Percentiles rank a stretch among this genome's conserved stretches.
Conservation (phyloP, 805 yeast genomes). For the Pichia eremophila region DNA sequence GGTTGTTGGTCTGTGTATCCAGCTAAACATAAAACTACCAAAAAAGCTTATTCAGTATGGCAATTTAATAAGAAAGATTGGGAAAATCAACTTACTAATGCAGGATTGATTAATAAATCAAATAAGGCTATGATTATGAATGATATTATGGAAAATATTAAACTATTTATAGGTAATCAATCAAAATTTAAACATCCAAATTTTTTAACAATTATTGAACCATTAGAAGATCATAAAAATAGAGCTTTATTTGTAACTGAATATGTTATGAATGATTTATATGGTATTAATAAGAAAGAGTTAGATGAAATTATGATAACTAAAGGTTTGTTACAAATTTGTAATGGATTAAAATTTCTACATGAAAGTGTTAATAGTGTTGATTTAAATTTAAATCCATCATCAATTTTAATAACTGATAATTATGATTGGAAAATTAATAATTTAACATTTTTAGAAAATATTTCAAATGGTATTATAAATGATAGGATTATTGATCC, state of each 20-base stretch:
- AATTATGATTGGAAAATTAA: constrained; percentile 91
- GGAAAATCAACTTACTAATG: constrained; percentile 42
- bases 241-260: constrained; percentile 81
- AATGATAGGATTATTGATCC: constrained; percentile 57
- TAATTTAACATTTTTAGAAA: constrained; percentile 56
- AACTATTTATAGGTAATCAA: constrained; percentile 59
- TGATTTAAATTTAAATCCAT: constrained; percentile 73
- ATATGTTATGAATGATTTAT: constrained; percentile 38
- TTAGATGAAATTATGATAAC: constrained; percentile 62
- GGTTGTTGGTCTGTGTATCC: constrained; percentile 84
- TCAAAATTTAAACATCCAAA: constrained; percentile 87
- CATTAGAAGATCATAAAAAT: constrained; percentile 75
- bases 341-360: constrained; percentile 72
- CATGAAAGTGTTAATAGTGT: constrained; percentile 68
- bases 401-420: constrained; percentile 64
- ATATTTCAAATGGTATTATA: constrained; percentile 33
- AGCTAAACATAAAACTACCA: constrained; percentile 61
- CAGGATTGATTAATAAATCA: constrained; percentile 40
- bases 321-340: constrained; percentile 72
- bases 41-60: constrained; percentile 69
- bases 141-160: constrained; percentile 58
- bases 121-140: constrained; percentile 41
- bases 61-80: constrained; percentile 75
- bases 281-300: constrained; percentile 30
- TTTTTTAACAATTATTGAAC: constrained; percentile 74